Evolutionary conservation across 2,329 filamentous ascomycete genomes (phyloP).

Genomic region (Aspergillus fumigatiaffinis): DNA sequence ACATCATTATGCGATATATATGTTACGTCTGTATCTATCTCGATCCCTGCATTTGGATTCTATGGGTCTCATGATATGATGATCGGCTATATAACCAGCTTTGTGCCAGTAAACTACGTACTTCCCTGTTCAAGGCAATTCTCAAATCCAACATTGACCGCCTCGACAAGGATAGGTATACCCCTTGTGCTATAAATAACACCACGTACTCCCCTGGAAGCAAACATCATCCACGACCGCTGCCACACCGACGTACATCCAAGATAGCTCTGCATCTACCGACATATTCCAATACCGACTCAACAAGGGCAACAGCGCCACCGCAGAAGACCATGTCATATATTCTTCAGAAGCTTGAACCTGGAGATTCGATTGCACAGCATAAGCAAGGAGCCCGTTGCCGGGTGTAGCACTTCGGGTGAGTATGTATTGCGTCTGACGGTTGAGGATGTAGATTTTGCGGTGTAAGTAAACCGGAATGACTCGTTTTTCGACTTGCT

Average conservation of each 20-base stretch:
- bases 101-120: neutral
- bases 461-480: neutral
- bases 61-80: neutral
- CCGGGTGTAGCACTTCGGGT: neutral
- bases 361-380: neutral
- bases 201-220: neutral
- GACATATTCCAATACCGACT: neutral
- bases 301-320: neutral
- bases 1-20: neutral
- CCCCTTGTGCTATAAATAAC: neutral
- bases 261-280: neutral
- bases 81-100: neutral
- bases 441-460: conserved; percentile 4
- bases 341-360: neutral
- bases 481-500: neutral
- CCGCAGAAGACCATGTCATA: neutral
- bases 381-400: conserved; percentile 14
- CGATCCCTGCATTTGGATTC: neutral
- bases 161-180: neutral
- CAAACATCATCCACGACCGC: neutral
- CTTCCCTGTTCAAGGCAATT: neutral
- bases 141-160: neutral
- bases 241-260: neutral
- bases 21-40: neutral
- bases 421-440: conserved; percentile 6